These are phyloP conservation scores for Salix viminalis DNA, from an alignment of 345 rosid genomes.

Conservation along the genomic window DNA sequence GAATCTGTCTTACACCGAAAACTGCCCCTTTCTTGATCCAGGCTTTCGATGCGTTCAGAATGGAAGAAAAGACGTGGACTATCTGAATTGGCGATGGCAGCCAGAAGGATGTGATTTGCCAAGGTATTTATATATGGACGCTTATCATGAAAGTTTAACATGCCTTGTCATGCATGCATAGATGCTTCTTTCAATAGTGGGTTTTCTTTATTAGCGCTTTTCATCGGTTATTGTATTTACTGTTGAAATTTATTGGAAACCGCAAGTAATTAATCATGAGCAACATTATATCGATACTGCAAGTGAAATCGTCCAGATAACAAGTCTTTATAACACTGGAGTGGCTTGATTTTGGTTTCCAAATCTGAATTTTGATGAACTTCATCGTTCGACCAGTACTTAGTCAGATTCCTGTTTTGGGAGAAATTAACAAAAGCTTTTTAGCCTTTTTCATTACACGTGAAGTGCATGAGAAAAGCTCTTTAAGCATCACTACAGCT, in stretches of 20 bases:
- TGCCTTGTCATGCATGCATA: not conserved
- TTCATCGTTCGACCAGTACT: not conserved
- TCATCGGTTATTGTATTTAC: too few species aligned
- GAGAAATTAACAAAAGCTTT: not conserved
- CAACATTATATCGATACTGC: too few species aligned
- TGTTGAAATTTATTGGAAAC: not conserved
- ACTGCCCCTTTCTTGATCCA: constrained; percentile 74
- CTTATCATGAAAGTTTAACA: not conserved
- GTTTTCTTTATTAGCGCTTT: not conserved
- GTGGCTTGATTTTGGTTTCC: not conserved
- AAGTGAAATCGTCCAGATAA: too few species aligned
- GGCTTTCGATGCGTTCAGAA: constrained; percentile 64
- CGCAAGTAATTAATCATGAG: not conserved
- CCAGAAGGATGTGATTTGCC: constrained; percentile 73
- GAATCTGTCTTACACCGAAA: constrained; percentile 39
- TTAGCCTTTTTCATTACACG: not conserved
- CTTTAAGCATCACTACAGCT: not conserved
- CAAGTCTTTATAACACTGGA: not conserved
- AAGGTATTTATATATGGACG: constrained; percentile 39
- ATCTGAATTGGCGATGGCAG: constrained; percentile 85
- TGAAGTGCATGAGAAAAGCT: not conserved
- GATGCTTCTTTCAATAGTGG: not conserved
- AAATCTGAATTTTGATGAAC: not conserved
- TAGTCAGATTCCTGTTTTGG: not conserved
- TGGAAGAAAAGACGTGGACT: constrained; percentile 62